phyloP scores from a whole-genome alignment of 768 basidiomycete species.

The Pholiota conissans region DNA sequence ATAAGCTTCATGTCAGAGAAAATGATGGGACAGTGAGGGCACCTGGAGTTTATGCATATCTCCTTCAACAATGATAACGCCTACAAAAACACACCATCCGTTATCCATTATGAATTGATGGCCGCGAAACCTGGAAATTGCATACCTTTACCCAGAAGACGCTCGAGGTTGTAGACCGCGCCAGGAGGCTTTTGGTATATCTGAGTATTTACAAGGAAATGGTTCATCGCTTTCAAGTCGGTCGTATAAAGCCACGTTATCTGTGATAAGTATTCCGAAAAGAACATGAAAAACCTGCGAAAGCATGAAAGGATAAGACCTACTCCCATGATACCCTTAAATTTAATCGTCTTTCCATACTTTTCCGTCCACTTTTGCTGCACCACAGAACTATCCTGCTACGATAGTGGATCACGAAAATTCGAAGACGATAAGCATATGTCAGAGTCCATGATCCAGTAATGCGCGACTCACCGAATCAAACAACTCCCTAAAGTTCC shows the following conservation, averaged over 20 bases:
- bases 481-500: conserved; percentile 15
- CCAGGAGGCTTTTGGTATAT: conserved; percentile 55
- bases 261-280: not conserved
- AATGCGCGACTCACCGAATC: not conserved
- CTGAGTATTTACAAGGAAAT: conserved; percentile 55
- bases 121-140: not conserved
- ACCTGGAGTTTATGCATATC: conserved; percentile 46
- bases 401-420: too few relatives aligned
- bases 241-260: conserved; percentile 45
- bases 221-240: conserved; percentile 61
- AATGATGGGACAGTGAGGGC: not conserved
- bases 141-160: conserved; percentile 43
- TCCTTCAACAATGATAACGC: conserved; percentile 47
- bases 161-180: conserved; percentile 33
- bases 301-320: not conserved
- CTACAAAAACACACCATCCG: too few relatives aligned
- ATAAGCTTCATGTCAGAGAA: not conserved
- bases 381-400: not conserved
- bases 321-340: conserved; percentile 42
- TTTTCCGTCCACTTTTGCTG: not conserved
- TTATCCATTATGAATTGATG: not conserved
- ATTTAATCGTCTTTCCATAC: conserved; percentile 33
- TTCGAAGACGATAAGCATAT: not conserved
- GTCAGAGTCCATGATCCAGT: too few relatives aligned
- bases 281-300: too few relatives aligned